Evolutionary conservation across 257 asterid species (phyloP).

Genomic region (Euphrasia confusa): DNA sequence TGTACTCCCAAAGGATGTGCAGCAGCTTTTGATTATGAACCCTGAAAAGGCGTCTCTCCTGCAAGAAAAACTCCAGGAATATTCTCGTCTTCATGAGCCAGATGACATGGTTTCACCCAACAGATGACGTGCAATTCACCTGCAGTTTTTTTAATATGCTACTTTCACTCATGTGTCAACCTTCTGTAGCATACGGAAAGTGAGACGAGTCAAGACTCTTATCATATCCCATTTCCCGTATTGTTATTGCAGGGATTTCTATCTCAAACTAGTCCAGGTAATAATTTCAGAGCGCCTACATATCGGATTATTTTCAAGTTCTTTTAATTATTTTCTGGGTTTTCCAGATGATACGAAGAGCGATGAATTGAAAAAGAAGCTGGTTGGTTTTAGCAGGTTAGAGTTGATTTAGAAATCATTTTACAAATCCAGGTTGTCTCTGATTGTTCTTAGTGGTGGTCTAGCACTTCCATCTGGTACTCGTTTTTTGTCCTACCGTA

Average conservation of each 20-base stretch:
- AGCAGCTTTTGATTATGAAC: conserved; percentile 78
- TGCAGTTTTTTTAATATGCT: conserved; percentile 13
- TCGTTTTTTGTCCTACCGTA: conserved; percentile 20
- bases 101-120: conserved; percentile 18
- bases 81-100: conserved; percentile 20
- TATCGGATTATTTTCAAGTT: conserved; percentile 2
- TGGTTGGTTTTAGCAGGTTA: conserved; percentile 23
- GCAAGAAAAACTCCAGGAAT: conserved; percentile 29
- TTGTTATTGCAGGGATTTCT: conserved; percentile 25
- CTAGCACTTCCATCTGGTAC: conserved; percentile 7
- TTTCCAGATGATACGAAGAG: conserved; percentile 26
- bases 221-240: conserved; percentile 18
- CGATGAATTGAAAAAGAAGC: conserved; percentile 14
- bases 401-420: conserved; percentile 28
- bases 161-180: conserved; percentile 14
- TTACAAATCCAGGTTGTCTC: conserved; percentile 19
- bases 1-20: conserved; percentile 74
- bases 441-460: conserved; percentile 13
- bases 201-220: conserved; percentile 12
- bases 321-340: conserved; percentile 5
- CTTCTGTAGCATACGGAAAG: not conserved
- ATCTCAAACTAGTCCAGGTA: conserved; percentile 24
- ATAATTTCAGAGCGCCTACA: conserved; percentile 20
- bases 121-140: conserved; percentile 35
- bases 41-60: conserved; percentile 71